Conservation (phyloP, 2,329 filamentous ascomycete species). For the Alternaria atra region DNA sequence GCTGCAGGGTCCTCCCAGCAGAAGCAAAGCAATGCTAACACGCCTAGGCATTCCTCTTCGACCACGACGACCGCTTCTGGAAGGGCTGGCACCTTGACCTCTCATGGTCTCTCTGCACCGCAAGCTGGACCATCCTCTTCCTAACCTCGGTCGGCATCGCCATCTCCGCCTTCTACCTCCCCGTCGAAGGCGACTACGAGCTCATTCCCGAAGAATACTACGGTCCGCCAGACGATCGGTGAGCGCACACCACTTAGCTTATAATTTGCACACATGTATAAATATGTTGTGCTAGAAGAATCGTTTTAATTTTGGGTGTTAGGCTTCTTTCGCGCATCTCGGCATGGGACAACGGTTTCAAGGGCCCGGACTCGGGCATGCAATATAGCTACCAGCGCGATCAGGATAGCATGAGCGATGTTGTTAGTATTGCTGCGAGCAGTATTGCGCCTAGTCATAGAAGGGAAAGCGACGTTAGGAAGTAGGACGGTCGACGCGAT, state of each 20-base stretch:
- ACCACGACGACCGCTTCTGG: conserved; percentile 84
- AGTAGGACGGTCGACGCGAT: neutral
- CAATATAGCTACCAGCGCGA: conserved; percentile 34
- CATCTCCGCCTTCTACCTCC: conserved; percentile 73
- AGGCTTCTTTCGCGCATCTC: conserved; percentile 47
- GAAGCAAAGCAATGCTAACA: conserved; percentile 17
- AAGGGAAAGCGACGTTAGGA: conserved; percentile 15
- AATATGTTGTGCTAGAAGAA: conserved; percentile 8
- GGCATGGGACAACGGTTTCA: conserved; percentile 48
- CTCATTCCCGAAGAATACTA: conserved; percentile 63
- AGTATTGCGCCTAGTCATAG: conserved; percentile 17
- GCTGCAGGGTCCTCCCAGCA: neutral
- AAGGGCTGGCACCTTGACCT: conserved; percentile 82
- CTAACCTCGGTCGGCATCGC: conserved; percentile 67
- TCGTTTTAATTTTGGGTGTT: conserved; percentile 29
- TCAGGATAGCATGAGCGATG: conserved; percentile 32
- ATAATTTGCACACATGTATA: neutral
- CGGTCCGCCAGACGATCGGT: conserved; percentile 47
- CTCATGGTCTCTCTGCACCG: conserved; percentile 76
- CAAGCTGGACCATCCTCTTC: conserved; percentile 66
- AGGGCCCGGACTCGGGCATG: conserved; percentile 26
- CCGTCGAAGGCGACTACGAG: conserved; percentile 87
- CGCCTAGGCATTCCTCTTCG: conserved; percentile 78
- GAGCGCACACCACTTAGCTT: conserved; percentile 20
- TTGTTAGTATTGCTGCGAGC: conserved; percentile 19